Conservation (phyloP, 2,329 filamentous ascomycete genomes). For the Penicillium sp. region DNA sequence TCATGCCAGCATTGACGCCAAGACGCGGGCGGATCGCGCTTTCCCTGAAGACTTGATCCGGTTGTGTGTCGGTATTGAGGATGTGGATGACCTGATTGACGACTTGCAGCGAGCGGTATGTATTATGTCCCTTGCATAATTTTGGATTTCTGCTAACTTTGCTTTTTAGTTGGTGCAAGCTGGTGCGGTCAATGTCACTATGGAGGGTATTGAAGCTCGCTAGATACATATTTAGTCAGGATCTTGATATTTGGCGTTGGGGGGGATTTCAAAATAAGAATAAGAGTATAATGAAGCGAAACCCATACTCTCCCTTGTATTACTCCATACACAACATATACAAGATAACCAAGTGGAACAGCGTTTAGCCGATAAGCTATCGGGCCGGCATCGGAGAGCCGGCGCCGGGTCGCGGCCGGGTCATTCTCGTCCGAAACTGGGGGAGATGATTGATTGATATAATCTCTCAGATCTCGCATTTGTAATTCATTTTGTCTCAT, state of each 20-base stretch:
- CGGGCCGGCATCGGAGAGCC: conserved; percentile 30
- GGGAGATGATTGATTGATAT: background rate
- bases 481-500: conserved; percentile 17
- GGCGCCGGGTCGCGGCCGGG: conserved; percentile 19
- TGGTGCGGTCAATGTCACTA: conserved; percentile 80
- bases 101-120: conserved; percentile 87
- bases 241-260: conserved; percentile 12
- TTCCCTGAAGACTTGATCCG: conserved; percentile 97
- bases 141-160: conserved; percentile 5
- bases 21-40: conserved; percentile 81
- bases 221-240: conserved; percentile 3
- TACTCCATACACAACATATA: background rate
- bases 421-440: conserved; percentile 25
- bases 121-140: conserved; percentile 26
- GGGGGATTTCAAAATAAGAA: conserved; percentile 8
- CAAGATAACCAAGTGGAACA: background rate
- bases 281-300: background rate
- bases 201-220: conserved; percentile 75
- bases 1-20: conserved; percentile 95
- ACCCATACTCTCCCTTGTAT: background rate
- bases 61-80: conserved; percentile 94
- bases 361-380: conserved; percentile 12
- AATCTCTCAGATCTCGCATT: conserved; percentile 5
- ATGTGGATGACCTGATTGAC: conserved; percentile 85
- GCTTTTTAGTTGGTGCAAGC: conserved; percentile 76